These are phyloP conservation scores for Penicillium sp. DNA, from an alignment of 2,329 filamentous ascomycete species.

Conservation along the genomic window DNA sequence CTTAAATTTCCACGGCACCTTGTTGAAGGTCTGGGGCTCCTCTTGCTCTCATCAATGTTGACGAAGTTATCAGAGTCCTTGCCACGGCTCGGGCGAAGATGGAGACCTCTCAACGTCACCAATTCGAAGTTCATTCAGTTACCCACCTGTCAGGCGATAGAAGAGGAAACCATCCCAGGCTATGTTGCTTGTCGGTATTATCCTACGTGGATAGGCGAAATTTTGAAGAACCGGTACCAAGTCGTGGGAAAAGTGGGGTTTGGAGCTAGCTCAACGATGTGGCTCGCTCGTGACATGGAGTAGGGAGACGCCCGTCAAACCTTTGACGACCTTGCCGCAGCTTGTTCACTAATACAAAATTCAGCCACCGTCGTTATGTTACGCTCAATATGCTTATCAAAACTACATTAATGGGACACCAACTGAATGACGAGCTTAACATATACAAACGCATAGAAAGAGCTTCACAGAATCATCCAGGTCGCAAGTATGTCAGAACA, in stretches of 20 bases:
- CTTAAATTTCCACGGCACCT: no score
- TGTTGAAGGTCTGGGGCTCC: no score
- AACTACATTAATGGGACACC: constrained; percentile 27
- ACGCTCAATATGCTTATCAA: constrained; percentile 32
- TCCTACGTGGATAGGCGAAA: constrained; percentile 31
- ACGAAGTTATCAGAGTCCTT: constrained; percentile 23
- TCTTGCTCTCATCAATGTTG: constrained; percentile 6
- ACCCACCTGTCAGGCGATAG: constrained; percentile 24
- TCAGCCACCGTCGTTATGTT: constrained; percentile 29
- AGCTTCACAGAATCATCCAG: constrained; percentile 27
- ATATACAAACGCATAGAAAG: constrained; percentile 45
- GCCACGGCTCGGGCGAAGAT: constrained; percentile 24
- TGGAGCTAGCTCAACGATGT: constrained; percentile 36
- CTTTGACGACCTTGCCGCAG: neutral
- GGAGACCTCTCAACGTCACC: constrained; percentile 33
- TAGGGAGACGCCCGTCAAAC: constrained; percentile 6
- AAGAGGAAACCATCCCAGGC: constrained; percentile 33
- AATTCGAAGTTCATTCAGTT: constrained; percentile 29
- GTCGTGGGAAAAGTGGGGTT: constrained; percentile 38
- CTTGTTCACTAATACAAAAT: neutral
- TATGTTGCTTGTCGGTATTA: constrained; percentile 29
- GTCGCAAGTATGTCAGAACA: constrained; percentile 27
- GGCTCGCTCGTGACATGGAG: constrained; percentile 38
- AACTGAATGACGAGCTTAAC: constrained; percentile 39
- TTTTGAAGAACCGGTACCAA: constrained; percentile 32